Evolutionary conservation across 1,284 basidiomycete genomes (phyloP), one percentile per base, ranked within the genome.

Genomic region (Heterobasidion irregulare): DNA sequence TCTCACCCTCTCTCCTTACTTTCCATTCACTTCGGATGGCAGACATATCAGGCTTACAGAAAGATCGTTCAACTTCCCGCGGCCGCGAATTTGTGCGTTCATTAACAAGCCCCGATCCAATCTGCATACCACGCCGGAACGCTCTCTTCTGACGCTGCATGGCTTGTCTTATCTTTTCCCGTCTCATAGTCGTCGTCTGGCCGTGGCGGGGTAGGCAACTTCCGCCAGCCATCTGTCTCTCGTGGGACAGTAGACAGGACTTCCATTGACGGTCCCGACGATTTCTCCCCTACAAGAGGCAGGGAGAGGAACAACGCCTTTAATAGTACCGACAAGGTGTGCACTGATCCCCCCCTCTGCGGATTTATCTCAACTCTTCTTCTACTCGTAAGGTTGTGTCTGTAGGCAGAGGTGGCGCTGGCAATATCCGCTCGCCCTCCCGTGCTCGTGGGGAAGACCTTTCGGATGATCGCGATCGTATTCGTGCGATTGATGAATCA

Each of bases 371-470:
- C 10, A 7, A 41, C 38, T n/a, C 6, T 6, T 9, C n/a, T n/a
- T 41, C 38, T n/a, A 10, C 38, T 41, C 38, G 10, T 41, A 10
- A 41, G 38, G n/a, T 41, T 7, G n/a, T 41, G 7, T 52, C 50
- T 8, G 47, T 44, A 16, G 53, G 53, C 16, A 44, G 53, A 33
- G 53, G 53, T 44, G 53, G 46, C 35, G 13, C 32, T 2, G 38
- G 44, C 15, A 33, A 52, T 61, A 84, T 80, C 71, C 83, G 13
- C 78, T 75, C 19, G 13, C 36, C 49, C 6, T 52, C 50, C 15
- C 50, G 38, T 12, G 19, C 50, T 9, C 50, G 38, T 36, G 38
- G 38, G 12, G 38, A 41, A 3, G 38, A 41, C 5, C 10, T n/a
- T n/a, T 10, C 38, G 38, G 38, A 41, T n/a, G 38, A 41, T n/a